A percentile compares a stretch with the other conserved stretches of the same genome.
Conservation (phyloP, 768 basidiomycete genomes). For the Phanerodontia chrysosporium region DNA sequence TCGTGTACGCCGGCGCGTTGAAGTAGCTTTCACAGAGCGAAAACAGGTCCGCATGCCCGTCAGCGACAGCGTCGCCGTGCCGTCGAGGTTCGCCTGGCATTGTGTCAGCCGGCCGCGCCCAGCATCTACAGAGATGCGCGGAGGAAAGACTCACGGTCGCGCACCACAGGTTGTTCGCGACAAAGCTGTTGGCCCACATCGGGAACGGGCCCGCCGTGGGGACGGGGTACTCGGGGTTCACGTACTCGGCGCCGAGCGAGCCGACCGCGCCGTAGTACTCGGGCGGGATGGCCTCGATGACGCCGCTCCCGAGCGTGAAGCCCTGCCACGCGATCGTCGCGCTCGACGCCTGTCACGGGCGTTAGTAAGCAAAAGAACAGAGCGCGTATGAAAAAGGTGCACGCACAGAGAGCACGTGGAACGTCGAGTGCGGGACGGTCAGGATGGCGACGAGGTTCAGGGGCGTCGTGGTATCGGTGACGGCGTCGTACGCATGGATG, state of each 20-base stretch:
- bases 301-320: not conserved
- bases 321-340: not conserved
- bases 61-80: not conserved
- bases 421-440: not conserved
- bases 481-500: slow-evolving; percentile 5
- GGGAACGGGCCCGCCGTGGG: slow-evolving; percentile 1
- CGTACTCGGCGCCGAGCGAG: slow-evolving; percentile 1
- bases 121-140: not conserved
- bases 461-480: not conserved
- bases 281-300: not conserved
- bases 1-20: not conserved
- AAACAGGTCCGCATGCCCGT: slow-evolving; percentile 9
- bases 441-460: slow-evolving; percentile 1
- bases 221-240: not conserved
- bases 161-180: not conserved
- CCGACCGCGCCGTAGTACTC: not conserved
- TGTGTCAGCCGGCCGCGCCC: not conserved
- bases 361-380: not conserved
- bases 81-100: not conserved
- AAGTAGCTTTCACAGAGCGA: slow-evolving; percentile 8
- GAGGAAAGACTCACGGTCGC: not conserved
- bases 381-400: not conserved
- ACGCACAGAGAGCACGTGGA: slow-evolving; percentile 6
- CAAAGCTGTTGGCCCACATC: not conserved
- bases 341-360: not conserved